A percentile compares a stretch with the other conserved stretches of the same genome.
Conservation (phyloP, 305 asterid species). For the Ajuga reptans region DNA sequence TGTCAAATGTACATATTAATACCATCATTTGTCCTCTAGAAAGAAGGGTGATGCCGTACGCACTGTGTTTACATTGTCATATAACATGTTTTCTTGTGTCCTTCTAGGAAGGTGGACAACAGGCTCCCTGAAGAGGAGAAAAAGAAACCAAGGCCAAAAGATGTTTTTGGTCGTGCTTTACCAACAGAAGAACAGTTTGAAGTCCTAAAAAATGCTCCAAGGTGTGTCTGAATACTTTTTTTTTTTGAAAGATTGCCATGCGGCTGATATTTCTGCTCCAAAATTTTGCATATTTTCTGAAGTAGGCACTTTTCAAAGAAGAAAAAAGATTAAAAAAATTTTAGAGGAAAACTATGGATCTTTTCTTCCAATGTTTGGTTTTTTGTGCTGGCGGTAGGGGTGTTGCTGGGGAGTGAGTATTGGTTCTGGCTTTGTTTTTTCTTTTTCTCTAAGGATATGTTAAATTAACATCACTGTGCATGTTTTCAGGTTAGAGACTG, state of each 20-base stretch:
- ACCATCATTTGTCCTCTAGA: not conserved
- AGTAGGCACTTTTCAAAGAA: not conserved
- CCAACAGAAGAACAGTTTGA: conserved; percentile 97
- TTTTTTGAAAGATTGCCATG: not conserved
- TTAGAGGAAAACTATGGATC: not conserved
- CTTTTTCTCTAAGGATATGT: not conserved
- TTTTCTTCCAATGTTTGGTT: not conserved
- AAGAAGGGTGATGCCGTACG: not conserved
- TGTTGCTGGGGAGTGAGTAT: not conserved
- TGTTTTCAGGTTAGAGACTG: conserved; percentile 79
- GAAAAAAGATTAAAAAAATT: not conserved
- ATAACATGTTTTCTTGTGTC: conserved; percentile 14
- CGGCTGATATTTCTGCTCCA: not conserved
- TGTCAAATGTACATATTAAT: not conserved
- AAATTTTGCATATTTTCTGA: not conserved
- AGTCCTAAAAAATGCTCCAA: conserved; percentile 93
- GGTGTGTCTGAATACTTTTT: conserved; percentile 31
- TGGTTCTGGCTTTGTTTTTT: not conserved
- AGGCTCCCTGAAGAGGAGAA: conserved; percentile 44
- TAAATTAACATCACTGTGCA: not conserved
- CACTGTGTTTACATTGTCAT: conserved; percentile 3
- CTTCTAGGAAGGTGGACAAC: conserved; percentile 46
- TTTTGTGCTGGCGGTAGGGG: not conserved
- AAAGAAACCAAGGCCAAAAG: conserved; percentile 73
- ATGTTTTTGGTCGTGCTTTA: conserved; percentile 78